phyloP scores from a whole-genome alignment of 2,329 filamentous ascomycete species.

The Botrytis pseudocinerea region DNA sequence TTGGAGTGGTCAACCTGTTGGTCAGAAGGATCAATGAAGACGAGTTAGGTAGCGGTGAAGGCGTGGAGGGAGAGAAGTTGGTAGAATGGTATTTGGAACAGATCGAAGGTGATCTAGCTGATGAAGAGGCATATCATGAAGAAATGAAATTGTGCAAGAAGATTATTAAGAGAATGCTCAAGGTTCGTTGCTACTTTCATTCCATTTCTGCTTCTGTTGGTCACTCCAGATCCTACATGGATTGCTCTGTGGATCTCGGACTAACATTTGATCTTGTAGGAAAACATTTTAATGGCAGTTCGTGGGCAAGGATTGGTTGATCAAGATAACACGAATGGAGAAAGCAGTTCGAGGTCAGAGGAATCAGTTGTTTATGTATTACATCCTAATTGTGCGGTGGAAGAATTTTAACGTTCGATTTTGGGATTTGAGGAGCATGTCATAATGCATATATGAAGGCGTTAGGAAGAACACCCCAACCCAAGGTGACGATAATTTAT shows the following conservation, averaged over 20 bases:
- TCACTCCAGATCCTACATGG: constrained; percentile 32
- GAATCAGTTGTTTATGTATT: constrained; percentile 75
- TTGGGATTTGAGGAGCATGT: not conserved
- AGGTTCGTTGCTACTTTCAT: constrained; percentile 58
- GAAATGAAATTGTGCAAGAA: constrained; percentile 75
- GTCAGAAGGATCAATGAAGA: constrained; percentile 83
- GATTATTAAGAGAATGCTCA: constrained; percentile 94
- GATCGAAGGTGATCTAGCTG: constrained; percentile 78
- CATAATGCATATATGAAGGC: constrained; percentile 18
- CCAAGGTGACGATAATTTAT: not conserved
- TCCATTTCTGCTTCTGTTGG: constrained; percentile 29
- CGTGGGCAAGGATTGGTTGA: constrained; percentile 59
- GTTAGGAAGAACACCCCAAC: not conserved
- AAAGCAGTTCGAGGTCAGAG: constrained; percentile 46
- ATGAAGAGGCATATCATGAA: constrained; percentile 75
- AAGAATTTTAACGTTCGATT: constrained; percentile 44
- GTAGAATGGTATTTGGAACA: constrained; percentile 90
- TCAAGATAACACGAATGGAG: constrained; percentile 43
- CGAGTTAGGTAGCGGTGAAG: constrained; percentile 73
- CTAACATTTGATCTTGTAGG: constrained; percentile 60
- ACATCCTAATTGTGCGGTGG: constrained; percentile 90
- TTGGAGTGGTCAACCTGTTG: constrained; percentile 82
- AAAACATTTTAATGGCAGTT: constrained; percentile 85
- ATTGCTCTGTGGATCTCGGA: constrained; percentile 34
- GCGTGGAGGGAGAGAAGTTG: constrained; percentile 79